A percentile compares a stretch with the other conserved stretches of the same genome.
Conservation (phyloP, 2,329 filamentous ascomycete genomes). For the Colletotrichum sp. region DNA sequence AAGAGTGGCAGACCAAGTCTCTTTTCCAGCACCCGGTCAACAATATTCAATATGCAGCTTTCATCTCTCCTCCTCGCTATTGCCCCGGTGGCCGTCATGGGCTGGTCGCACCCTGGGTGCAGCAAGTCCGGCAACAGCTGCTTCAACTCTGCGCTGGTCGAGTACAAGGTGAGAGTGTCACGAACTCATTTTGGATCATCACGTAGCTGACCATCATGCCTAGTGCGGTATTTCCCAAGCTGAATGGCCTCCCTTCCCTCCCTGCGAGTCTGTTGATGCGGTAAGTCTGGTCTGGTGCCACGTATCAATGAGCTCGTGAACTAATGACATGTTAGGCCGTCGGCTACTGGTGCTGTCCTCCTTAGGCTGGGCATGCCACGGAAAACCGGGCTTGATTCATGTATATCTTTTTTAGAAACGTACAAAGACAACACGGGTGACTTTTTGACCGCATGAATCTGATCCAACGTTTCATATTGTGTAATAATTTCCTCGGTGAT, state of each 20-base stretch:
- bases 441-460: background rate
- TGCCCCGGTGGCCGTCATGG: background rate
- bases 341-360: background rate
- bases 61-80: background rate
- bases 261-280: background rate
- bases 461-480: background rate
- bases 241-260: background rate
- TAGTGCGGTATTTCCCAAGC: background rate
- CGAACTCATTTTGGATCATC: background rate
- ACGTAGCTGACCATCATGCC: background rate
- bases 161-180: background rate
- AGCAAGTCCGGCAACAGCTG: background rate
- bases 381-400: fast-evolving
- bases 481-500: fast-evolving
- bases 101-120: background rate
- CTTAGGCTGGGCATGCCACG: fast-evolving
- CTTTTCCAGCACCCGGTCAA: background rate
- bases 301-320: too few species aligned
- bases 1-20: background rate
- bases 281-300: background rate
- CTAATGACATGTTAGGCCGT: background rate
- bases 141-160: background rate
- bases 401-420: background rate
- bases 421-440: background rate
- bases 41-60: background rate